Evolutionary conservation across 148 eudicot genomes (phyloP).

Genomic region (Vaccinium vitisidaea): DNA sequence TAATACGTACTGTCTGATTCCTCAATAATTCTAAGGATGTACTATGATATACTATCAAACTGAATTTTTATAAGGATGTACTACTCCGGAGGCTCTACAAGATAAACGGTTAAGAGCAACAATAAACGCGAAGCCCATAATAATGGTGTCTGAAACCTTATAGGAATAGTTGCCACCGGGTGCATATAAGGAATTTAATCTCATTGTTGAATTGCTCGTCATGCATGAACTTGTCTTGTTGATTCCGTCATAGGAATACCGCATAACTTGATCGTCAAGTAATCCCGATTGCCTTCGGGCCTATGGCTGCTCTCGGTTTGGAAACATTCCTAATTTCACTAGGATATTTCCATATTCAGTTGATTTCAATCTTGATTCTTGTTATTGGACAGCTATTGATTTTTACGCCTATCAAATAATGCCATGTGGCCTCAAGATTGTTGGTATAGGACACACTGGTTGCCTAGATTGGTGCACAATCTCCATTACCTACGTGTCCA

Average conservation of each 20-base stretch:
- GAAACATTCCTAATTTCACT: not conserved
- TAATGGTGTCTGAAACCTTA: no score
- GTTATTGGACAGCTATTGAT: not conserved
- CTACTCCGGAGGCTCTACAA: no score
- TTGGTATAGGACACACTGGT: not conserved
- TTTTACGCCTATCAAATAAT: not conserved
- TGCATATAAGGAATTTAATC: no score
- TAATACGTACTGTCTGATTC: no score
- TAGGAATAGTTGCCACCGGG: no score
- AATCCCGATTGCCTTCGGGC: not conserved
- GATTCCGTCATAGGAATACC: not conserved
- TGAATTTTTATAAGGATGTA: no score
- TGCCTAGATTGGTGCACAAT: not conserved
- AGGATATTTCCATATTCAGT: not conserved
- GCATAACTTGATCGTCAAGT: not conserved
- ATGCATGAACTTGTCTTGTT: no score
- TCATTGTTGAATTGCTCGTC: not conserved
- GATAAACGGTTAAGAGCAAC: no score
- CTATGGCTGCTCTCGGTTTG: not conserved
- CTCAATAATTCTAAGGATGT: no score
- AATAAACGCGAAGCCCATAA: no score
- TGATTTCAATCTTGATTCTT: not conserved
- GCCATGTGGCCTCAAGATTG: not conserved
- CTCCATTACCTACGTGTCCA: not conserved
- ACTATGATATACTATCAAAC: no score